These are phyloP conservation scores for Naematelia encephala DNA, from an alignment of 768 basidiomycete genomes.

Conservation along the genomic window DNA sequence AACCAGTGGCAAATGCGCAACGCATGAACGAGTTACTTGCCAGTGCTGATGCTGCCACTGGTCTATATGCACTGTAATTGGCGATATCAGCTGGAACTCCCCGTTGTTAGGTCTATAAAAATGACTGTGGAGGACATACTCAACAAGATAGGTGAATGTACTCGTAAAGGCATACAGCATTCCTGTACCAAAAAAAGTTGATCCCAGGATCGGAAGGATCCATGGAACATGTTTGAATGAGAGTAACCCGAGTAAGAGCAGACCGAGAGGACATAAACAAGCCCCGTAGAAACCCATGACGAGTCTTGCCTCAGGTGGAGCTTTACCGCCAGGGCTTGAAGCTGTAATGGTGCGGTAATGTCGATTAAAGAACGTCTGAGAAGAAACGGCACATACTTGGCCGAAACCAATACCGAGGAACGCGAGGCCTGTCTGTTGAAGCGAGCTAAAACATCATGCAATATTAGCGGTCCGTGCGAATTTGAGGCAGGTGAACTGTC, in stretches of 20 bases:
- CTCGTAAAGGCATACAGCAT: slow-evolving; percentile 54
- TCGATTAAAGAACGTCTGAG: slow-evolving; percentile 44
- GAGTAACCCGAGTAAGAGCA: slow-evolving; percentile 62
- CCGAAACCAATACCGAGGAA: slow-evolving; percentile 60
- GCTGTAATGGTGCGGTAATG: slow-evolving; percentile 7
- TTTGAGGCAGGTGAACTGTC: too few relatives aligned
- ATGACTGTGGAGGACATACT: slow-evolving; percentile 23
- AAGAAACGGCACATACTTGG: slow-evolving; percentile 50
- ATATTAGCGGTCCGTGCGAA: neutral
- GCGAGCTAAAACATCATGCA: slow-evolving; percentile 8
- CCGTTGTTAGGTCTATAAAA: neutral
- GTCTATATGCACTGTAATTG: slow-evolving; percentile 44
- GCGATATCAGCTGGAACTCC: neutral
- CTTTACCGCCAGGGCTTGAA: slow-evolving; percentile 34
- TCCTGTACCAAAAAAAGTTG: slow-evolving; percentile 59
- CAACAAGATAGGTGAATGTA: slow-evolving; percentile 58
- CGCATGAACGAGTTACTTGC: slow-evolving; percentile 64
- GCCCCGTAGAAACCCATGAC: slow-evolving; percentile 68
- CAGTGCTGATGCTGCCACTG: slow-evolving; percentile 55
- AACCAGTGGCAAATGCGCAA: slow-evolving; percentile 55
- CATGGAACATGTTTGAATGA: slow-evolving; percentile 56
- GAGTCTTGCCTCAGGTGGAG: slow-evolving; percentile 66
- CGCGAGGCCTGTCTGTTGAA: slow-evolving; percentile 56
- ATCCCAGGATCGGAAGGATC: slow-evolving; percentile 56
- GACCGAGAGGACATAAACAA: slow-evolving; percentile 61